Evolutionary conservation across 345 rosid genomes (phyloP).

Genomic region (sweet orange (Citrus sinensis)): DNA sequence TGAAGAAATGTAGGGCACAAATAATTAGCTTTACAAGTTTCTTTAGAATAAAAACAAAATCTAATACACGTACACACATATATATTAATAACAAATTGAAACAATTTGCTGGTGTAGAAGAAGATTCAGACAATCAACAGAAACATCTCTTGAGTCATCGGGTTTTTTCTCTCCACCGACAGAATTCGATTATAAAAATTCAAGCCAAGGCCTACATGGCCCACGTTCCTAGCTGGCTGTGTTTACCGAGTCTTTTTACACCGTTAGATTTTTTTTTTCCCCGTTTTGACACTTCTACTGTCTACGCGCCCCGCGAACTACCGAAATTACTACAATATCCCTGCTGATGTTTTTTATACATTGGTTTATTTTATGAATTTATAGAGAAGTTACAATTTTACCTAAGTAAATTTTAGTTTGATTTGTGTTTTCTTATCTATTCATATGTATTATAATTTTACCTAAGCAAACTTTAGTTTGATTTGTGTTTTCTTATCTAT

Average conservation of each 20-base stretch:
- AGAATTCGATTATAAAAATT: background rate
- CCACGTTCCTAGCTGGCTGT: background rate
- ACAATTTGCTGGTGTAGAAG: too few species aligned
- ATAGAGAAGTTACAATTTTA: background rate
- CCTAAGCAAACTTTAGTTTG: background rate
- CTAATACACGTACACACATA: too few species aligned
- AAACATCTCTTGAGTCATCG: background rate
- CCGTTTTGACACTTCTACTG: background rate
- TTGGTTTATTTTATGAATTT: background rate
- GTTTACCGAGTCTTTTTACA: background rate
- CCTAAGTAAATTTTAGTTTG: background rate
- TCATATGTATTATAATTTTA: background rate
- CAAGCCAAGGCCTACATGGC: too few species aligned
- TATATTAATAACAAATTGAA: too few species aligned
- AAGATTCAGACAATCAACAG: background rate
- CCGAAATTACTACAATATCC: background rate
- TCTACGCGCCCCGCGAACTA: background rate
- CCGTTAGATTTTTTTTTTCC: background rate
- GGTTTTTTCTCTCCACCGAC: background rate
- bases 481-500: background rate
- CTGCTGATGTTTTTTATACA: too few species aligned
- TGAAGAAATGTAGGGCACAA: too few species aligned
- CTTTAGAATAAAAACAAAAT: too few species aligned
- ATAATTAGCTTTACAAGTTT: too few species aligned
- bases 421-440: background rate